phyloP scores from a whole-genome alignment of 2,329 filamentous ascomycete genomes.

The Penicillium sp. region DNA sequence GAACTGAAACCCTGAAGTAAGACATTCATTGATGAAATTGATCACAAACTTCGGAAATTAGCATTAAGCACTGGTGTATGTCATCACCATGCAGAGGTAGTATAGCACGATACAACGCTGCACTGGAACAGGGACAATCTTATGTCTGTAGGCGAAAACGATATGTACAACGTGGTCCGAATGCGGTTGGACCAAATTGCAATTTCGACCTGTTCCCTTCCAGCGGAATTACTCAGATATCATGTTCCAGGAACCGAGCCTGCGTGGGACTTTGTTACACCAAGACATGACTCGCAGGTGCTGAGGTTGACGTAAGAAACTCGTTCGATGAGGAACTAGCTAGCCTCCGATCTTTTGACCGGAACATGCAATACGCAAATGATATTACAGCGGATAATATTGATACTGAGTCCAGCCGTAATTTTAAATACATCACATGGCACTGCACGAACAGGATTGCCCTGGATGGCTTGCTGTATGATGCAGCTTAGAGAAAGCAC shows the following conservation, averaged over 20 bases:
- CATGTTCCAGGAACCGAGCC: slow-evolving; percentile 4
- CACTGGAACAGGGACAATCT: slow-evolving; percentile 8
- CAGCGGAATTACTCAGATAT: neutral
- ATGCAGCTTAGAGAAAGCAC: neutral
- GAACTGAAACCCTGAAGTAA: slow-evolving; percentile 6
- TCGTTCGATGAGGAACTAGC: neutral
- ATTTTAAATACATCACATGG: neutral
- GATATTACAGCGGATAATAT: neutral
- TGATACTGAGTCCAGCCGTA: neutral
- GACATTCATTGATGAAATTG: slow-evolving; percentile 1
- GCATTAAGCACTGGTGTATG: neutral
- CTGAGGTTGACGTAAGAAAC: neutral
- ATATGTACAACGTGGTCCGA: neutral
- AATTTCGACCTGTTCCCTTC: neutral
- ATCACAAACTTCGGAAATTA: neutral
- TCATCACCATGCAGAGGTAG: neutral
- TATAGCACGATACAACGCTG: slow-evolving; percentile 3
- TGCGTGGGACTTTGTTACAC: neutral
- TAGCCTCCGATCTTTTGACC: neutral
- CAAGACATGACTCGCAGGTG: neutral
- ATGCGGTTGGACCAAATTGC: neutral
- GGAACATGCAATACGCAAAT: neutral
- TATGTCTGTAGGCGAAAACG: neutral
- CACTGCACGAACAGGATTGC: neutral
- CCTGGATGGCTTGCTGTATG: neutral